These are phyloP conservation scores for Leccinum ochraceum DNA, from an alignment of 768 basidiomycete species.

Conservation along the genomic window DNA sequence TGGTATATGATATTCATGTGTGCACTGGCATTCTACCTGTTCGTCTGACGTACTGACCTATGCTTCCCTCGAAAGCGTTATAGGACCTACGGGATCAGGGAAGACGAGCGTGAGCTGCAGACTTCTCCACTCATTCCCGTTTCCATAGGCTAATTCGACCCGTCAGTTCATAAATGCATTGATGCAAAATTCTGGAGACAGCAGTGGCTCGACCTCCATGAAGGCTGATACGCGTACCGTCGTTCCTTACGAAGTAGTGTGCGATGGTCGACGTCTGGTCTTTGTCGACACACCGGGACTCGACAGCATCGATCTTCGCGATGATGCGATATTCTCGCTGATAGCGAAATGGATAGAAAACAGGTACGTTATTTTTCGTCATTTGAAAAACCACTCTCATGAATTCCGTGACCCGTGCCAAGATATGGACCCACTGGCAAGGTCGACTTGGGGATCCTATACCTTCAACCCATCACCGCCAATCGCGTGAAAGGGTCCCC, in stretches of 20 bases:
- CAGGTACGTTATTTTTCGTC: not conserved
- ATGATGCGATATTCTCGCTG: slow-evolving; percentile 3
- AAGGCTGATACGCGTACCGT: not conserved
- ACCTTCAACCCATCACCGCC: slow-evolving; percentile 8
- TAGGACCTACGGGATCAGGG: slow-evolving; percentile 7
- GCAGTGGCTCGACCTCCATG: not conserved
- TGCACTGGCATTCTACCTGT: not conserved
- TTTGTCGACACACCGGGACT: slow-evolving; percentile 14
- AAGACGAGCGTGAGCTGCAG: slow-evolving; percentile 3
- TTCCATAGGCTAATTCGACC: not conserved
- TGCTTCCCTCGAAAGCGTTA: not conserved
- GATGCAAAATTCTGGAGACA: not conserved
- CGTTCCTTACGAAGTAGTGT: not conserved
- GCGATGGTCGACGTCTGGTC: not conserved
- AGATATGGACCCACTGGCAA: not conserved
- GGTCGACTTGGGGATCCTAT: slow-evolving; percentile 6
- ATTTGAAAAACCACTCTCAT: not conserved
- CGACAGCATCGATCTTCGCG: not conserved
- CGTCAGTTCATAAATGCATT: slow-evolving; percentile 9
- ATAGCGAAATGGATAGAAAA: not conserved
- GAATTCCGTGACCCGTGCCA: not conserved
- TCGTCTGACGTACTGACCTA: not conserved
- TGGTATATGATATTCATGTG: slow-evolving; percentile 5
- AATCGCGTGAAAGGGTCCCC: slow-evolving; percentile 1
- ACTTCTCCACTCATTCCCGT: not conserved